Evolutionary conservation across 805 yeast species (phyloP), one percentile per base, ranked within the genome.

Genomic region (Priceomyces carsonii): DNA sequence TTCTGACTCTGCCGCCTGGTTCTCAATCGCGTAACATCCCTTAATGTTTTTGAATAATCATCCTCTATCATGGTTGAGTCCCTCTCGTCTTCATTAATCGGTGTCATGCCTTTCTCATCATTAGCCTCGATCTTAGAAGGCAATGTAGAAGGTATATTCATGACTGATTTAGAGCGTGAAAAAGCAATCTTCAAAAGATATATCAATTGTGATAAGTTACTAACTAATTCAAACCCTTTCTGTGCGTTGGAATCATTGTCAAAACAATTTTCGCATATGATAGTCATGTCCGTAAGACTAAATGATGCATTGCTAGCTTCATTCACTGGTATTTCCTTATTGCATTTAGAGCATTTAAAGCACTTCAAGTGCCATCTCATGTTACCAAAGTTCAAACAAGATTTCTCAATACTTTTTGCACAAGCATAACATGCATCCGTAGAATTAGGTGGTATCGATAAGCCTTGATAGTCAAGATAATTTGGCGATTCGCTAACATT

Each of bases 291-390:
- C 0, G 52, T 43, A 19, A 57, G 44, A 53, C 73, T 71, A 49
- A 64, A 74, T 3, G 79, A 62, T 9, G 79, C 66, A 33, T 72
- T 79, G 10, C 61, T 55, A 10, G 69, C 43, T n/a, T 73, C 68
- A 27, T 55, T 55, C 0, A 55, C 43, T 4, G 47, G 41, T 26
- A 53, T 45, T 9, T 37, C 39, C 10, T 71, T 69, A 9, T 58
- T 51, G 55, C 97, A 90, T 6, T 54, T 53, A 0, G 75, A 59
- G 51, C 98, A 91, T 7, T 57, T 50, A 27, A 91, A 73, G 60
- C 99, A 93, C 18, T 73, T 64, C 9, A 69, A 39, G 56, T 93
- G 99, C 97, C 96, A 91, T 48, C 96, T 75, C 32, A 67, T 63
- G 22, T 79, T 79, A 14, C 67, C 67, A 45, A 70, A 75, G 29